Evolutionary conservation across 805 yeast species (phyloP).

Genomic region (Spathaspora gorwiae): DNA sequence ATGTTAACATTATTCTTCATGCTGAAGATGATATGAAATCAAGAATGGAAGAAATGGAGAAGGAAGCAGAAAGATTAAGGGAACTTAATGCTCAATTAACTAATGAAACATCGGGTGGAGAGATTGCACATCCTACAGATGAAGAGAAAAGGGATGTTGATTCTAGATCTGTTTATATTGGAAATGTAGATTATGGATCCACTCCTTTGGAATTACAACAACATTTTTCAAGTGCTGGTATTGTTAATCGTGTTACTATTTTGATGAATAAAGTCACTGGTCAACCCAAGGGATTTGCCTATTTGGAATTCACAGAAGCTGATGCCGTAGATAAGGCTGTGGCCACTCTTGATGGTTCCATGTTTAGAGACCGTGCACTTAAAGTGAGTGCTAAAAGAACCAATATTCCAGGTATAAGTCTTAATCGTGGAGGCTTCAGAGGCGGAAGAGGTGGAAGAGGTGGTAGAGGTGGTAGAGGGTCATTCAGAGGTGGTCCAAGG

Average conservation of each 20-base stretch:
- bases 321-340: conserved; percentile 64
- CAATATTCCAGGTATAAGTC: conserved; percentile 64
- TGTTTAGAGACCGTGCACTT: conserved; percentile 64
- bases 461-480: conserved; percentile 19
- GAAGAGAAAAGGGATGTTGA: conserved; percentile 62
- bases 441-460: conserved; percentile 25
- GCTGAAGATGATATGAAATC: neutral
- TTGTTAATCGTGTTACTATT: conserved; percentile 76
- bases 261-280: conserved; percentile 70
- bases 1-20: neutral
- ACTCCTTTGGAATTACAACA: conserved; percentile 77
- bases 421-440: conserved; percentile 21
- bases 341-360: conserved; percentile 53
- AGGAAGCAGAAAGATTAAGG: conserved; percentile 58
- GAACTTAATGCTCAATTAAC: conserved; percentile 46
- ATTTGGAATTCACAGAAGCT: conserved; percentile 73
- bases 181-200: conserved; percentile 77
- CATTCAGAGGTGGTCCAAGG: conserved; percentile 36
- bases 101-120: conserved; percentile 4
- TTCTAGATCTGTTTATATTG: conserved; percentile 72
- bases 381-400: conserved; percentile 78
- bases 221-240: conserved; percentile 66
- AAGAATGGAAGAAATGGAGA: conserved; percentile 50
- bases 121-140: conserved; percentile 14
- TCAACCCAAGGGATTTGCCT: conserved; percentile 83